Percentiles rank a stretch among this genome's conserved stretches.
Evolutionary conservation across 163 green algal genomes (phyloP).

Genomic region (Volvox carteri): DNA sequence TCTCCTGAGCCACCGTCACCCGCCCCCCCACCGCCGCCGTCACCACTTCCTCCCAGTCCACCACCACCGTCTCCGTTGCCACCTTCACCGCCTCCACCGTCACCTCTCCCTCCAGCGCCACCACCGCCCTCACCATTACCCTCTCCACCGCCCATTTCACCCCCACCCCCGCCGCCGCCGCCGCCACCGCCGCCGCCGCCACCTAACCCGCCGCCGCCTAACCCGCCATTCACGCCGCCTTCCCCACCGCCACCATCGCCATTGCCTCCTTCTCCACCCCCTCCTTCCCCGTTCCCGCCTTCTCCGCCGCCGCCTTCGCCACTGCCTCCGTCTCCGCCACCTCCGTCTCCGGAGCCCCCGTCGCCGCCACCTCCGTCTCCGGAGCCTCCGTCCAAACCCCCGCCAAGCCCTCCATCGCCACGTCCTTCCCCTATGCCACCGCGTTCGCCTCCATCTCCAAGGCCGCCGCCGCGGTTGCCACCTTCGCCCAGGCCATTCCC

Average conservation of each 20-base stretch:
- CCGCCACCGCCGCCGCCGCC: neutral
- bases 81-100: neutral
- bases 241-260: neutral
- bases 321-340: neutral
- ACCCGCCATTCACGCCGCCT: neutral
- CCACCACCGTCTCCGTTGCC: neutral
- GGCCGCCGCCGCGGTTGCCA: neutral
- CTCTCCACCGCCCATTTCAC: neutral
- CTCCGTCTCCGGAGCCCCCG: neutral
- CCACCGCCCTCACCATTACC: neutral
- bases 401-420: neutral
- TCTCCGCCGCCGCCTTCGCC: neutral
- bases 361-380: neutral
- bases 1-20: neutral
- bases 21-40: neutral
- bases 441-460: neutral
- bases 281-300: neutral
- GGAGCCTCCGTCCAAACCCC: neutral
- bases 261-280: neutral
- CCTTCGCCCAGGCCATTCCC: neutral
- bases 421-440: neutral
- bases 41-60: neutral
- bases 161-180: neutral
- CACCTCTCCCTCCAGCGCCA: neutral
- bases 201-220: neutral